Evolutionary conservation across 164 flowering plant species (phyloP).

Genomic region (Echeveria elegans): DNA sequence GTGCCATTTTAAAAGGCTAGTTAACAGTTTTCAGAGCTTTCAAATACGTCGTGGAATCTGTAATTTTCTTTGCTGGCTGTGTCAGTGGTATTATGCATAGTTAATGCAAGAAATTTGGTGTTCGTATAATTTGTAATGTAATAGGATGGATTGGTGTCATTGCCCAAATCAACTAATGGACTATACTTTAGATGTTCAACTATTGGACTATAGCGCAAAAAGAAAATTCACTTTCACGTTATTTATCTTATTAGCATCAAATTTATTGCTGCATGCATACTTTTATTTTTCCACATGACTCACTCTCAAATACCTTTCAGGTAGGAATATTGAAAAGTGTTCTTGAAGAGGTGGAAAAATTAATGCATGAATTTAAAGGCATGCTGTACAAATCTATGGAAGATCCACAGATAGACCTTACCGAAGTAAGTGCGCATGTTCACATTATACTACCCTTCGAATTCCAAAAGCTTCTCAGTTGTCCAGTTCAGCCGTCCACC

Average conservation of each 20-base stretch:
- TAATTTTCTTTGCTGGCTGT: not conserved
- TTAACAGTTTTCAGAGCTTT: not conserved
- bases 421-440: conserved; percentile 43
- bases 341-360: conserved; percentile 97
- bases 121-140: not conserved
- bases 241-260: not conserved
- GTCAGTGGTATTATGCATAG: not conserved
- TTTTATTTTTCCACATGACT: not conserved
- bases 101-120: not conserved
- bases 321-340: conserved; percentile 95
- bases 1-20: not conserved
- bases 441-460: not conserved
- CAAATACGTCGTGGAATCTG: not conserved
- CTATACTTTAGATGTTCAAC: not conserved
- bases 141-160: not conserved
- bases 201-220: not conserved
- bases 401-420: conserved; percentile 82
- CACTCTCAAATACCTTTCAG: conserved; percentile 30
- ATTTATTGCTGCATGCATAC: not conserved
- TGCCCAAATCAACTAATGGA: not conserved
- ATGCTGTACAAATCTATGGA: conserved; percentile 94
- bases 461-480: not conserved
- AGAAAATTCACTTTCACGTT: not conserved
- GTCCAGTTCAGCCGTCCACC: not conserved
- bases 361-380: conserved; percentile 92